phyloP scores from a whole-genome alignment of 352 stramenopile genomes.

The Pelagophyceae sp. region DNA sequence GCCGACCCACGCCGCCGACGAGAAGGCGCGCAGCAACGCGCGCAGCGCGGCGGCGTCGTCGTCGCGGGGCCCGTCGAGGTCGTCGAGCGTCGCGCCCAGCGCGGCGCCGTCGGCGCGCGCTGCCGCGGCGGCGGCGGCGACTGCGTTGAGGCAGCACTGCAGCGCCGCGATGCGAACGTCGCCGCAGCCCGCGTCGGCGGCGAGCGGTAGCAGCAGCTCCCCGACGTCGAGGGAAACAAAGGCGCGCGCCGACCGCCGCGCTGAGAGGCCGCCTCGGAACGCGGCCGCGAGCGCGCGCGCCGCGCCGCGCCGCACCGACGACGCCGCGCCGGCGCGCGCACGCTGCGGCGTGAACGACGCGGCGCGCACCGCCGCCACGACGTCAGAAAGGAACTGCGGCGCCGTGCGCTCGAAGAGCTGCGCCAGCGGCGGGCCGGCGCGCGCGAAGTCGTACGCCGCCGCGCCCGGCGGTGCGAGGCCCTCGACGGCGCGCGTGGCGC shows the following conservation, averaged over 20 bases:
- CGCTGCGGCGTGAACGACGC: neutral
- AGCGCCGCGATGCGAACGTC: slow-evolving; percentile 8
- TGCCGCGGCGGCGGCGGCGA: neutral
- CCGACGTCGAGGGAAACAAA: neutral
- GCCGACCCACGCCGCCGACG: slow-evolving; percentile 1
- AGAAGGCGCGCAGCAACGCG: neutral
- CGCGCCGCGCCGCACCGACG: neutral
- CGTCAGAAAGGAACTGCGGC: neutral
- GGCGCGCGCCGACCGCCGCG: neutral
- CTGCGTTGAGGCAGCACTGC: slow-evolving; percentile 6
- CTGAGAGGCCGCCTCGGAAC: neutral
- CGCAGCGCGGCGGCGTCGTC: too few species aligned
- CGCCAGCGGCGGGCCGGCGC: neutral
- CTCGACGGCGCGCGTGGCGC: neutral
- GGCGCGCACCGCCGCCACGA: neutral
- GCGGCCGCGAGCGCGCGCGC: neutral
- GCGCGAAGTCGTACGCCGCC: too few species aligned
- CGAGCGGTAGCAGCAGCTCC: neutral
- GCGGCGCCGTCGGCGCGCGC: neutral
- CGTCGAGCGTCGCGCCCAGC: neutral
- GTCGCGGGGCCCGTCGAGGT: too few species aligned
- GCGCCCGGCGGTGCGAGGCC: neutral
- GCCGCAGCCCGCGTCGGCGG: neutral
- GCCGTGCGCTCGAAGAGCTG: neutral
- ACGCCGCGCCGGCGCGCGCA: neutral